Conservation (phyloP, 1,284 basidiomycete species). For the Apiotrichum domesticum region DNA sequence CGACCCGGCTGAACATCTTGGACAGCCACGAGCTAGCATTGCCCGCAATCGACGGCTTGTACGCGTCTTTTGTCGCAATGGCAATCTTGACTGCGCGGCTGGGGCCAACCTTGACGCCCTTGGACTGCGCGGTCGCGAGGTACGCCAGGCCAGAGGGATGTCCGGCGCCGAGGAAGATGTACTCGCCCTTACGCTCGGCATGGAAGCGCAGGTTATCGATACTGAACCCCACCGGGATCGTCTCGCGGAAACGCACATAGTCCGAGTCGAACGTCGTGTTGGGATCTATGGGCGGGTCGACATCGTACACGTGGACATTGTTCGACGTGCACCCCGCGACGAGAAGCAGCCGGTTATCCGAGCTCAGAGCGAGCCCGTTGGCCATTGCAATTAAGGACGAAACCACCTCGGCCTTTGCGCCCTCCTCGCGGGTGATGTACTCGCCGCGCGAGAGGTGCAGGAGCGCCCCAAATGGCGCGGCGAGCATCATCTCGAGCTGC, state of each 20-base stretch:
- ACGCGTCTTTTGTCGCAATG: background rate
- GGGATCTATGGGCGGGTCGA: background rate
- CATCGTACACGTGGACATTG: constrained; percentile 11
- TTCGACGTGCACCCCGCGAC: background rate
- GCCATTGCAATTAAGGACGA: background rate
- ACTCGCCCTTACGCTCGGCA: background rate
- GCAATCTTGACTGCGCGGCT: constrained; percentile 2
- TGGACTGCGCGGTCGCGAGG: background rate
- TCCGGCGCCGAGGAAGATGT: constrained; percentile 8
- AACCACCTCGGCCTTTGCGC: background rate
- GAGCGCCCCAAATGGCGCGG: background rate
- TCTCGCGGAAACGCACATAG: constrained; percentile 4
- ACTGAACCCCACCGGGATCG: constrained; percentile 5
- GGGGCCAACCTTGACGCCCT: background rate
- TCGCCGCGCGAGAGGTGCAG: background rate
- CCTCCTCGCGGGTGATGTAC: constrained; percentile 1
- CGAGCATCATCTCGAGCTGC: constrained; percentile 3
- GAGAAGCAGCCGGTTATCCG: constrained; percentile 5
- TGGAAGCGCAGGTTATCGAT: constrained; percentile 9
- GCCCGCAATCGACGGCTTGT: background rate
- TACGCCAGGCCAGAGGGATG: constrained; percentile 4
- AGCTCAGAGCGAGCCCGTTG: background rate
- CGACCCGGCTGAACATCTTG: constrained; percentile 3
- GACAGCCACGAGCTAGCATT: background rate
- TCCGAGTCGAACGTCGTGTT: background rate